Conservation (phyloP, 2,329 filamentous ascomycete genomes). For the Microsporum ferrugineum region DNA sequence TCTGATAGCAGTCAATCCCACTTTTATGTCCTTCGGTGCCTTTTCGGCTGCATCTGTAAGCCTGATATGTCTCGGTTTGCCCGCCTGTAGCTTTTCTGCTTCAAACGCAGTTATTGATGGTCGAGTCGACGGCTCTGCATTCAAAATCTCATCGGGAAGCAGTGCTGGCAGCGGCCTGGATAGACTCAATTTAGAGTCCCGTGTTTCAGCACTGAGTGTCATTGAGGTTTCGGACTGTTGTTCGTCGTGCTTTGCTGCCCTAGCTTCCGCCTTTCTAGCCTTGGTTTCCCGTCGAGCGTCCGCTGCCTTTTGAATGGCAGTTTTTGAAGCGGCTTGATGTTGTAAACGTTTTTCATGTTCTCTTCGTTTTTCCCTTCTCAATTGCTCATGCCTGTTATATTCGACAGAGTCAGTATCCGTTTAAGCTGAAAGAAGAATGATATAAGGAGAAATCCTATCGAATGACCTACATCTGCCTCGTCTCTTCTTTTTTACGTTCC, state of each 20-base stretch:
- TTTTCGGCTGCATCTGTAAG: conserved; percentile 39
- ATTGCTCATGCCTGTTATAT: conserved; percentile 26
- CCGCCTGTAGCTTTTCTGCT: conserved; percentile 22
- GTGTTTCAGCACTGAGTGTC: conserved; percentile 29
- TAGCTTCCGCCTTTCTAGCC: background rate
- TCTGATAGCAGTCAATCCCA: conserved; percentile 39
- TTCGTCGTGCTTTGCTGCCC: conserved; percentile 22
- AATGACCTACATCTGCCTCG: conserved; percentile 25
- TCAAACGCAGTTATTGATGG: conserved; percentile 37
- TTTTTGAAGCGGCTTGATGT: conserved; percentile 26
- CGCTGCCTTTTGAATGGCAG: conserved; percentile 17
- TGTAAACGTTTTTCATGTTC: conserved; percentile 31
- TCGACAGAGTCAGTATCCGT: background rate
- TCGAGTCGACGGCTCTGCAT: conserved; percentile 34
- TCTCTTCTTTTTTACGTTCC: conserved; percentile 29
- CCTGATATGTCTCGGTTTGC: conserved; percentile 17
- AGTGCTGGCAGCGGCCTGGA: conserved; percentile 37
- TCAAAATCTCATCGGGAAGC: conserved; percentile 42
- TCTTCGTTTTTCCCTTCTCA: conserved; percentile 31
- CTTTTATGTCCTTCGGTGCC: conserved; percentile 40
- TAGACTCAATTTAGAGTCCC: conserved; percentile 17
- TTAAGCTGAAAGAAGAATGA: conserved; percentile 4
- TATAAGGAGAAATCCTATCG: conserved; percentile 14
- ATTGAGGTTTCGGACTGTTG: conserved; percentile 31
- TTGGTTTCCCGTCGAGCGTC: conserved; percentile 5